Conservation (phyloP, 2,329 filamentous ascomycete species). For the Exophiala sp. region DNA sequence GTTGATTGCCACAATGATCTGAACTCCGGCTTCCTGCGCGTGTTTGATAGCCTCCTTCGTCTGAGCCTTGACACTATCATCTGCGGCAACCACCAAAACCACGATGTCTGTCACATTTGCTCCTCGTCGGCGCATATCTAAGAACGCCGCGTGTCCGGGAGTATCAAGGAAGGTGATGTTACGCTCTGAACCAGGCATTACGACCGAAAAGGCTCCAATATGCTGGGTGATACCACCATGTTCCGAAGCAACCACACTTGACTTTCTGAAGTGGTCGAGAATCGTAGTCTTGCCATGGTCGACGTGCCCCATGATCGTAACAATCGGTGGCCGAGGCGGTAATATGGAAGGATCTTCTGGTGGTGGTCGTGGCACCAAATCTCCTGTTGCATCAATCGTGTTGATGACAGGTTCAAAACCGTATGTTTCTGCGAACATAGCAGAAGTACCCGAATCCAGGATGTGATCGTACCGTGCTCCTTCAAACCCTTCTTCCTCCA, state of each 20-base stretch:
- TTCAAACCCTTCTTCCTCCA: slow-evolving; percentile 86
- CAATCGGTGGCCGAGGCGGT: slow-evolving; percentile 79
- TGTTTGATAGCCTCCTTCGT: slow-evolving; percentile 96
- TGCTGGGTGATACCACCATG: slow-evolving; percentile 98
- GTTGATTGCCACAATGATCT: slow-evolving; percentile 96
- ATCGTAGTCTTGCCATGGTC: slow-evolving; percentile 98
- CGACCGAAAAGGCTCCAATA: slow-evolving; percentile 94
- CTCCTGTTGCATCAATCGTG: slow-evolving; percentile 56
- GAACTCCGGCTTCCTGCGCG: slow-evolving; percentile 78
- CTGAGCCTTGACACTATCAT: slow-evolving; percentile 96
- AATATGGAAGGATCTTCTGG: slow-evolving; percentile 65
- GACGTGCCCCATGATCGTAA: slow-evolving; percentile 99
- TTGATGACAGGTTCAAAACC: slow-evolving; percentile 83
- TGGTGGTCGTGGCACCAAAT: slow-evolving; percentile 67
- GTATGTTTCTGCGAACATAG: slow-evolving; percentile 86
- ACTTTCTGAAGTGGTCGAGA: slow-evolving; percentile 87
- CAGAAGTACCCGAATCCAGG: slow-evolving; percentile 84
- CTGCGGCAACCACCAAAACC: slow-evolving; percentile 89
- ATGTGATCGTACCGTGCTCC: slow-evolving; percentile 78
- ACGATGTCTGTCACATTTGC: slow-evolving; percentile 97
- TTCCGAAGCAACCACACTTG: slow-evolving; percentile 84
- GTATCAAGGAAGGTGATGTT: slow-evolving; percentile 96
- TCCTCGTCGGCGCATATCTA: slow-evolving; percentile 92
- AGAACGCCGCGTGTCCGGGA: slow-evolving; percentile 90
- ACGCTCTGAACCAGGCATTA: slow-evolving; percentile 72